These are phyloP conservation scores for Fraxinus paxiana DNA, from an alignment of 305 asterid species.

Conservation along the genomic window DNA sequence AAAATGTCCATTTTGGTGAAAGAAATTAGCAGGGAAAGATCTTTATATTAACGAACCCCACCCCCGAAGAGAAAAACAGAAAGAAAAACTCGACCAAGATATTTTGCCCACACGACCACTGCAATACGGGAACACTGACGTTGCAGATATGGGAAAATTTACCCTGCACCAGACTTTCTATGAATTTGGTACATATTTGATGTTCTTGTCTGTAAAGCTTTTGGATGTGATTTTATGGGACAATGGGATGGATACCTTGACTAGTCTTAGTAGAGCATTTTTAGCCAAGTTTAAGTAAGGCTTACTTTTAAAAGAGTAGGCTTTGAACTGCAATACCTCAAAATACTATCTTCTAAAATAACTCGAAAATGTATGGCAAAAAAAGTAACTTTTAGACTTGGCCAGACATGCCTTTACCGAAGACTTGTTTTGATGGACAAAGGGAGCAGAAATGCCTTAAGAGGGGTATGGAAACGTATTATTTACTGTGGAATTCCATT, in stretches of 20 bases:
- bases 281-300: not conserved
- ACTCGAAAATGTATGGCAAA: not conserved
- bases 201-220: not conserved
- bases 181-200: not conserved
- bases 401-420: not conserved
- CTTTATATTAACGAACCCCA: not conserved
- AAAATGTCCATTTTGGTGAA: not conserved
- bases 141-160: not conserved
- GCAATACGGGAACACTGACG: not conserved
- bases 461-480: not conserved
- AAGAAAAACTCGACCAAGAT: not conserved
- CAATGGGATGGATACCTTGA: not conserved
- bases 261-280: not conserved
- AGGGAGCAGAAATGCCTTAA: not conserved
- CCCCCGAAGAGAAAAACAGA: not conserved
- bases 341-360: not conserved
- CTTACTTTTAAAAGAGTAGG: not conserved
- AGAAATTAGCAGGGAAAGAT: not conserved
- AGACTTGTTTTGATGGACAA: not conserved
- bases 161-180: not conserved
- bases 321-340: not conserved
- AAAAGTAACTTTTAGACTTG: not conserved
- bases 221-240: not conserved
- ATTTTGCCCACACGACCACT: not conserved
- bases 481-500: not conserved